Evolutionary conservation across 2,329 filamentous ascomycete genomes (phyloP).

Genomic region (Coniochaeta sp.): DNA sequence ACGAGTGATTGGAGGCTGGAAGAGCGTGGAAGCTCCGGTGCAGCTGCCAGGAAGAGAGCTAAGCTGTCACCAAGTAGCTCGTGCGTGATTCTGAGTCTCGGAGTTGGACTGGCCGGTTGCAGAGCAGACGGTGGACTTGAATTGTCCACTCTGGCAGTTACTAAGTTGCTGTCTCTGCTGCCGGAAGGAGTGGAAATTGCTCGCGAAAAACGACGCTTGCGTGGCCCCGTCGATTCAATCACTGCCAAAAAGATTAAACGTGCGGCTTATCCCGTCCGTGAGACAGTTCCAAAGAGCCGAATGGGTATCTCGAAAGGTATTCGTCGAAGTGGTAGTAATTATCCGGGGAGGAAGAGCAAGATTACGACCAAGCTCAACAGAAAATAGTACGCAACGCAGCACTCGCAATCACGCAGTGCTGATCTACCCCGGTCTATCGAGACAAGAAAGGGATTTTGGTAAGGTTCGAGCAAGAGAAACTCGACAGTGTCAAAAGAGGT

Average conservation of each 20-base stretch:
- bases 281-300: neutral
- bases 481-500: neutral
- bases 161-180: neutral
- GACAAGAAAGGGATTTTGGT: neutral
- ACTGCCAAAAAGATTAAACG: neutral
- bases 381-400: neutral
- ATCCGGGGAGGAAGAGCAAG: neutral
- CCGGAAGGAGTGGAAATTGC: neutral
- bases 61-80: neutral
- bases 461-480: neutral
- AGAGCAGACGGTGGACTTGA: no score
- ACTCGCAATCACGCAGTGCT: neutral
- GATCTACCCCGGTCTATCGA: neutral
- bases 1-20: neutral
- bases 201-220: neutral
- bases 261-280: neutral
- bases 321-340: neutral
- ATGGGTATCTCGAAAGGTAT: neutral
- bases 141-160: no score
- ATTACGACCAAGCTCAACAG: slow-evolving; percentile 1
- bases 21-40: neutral
- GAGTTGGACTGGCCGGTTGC: neutral
- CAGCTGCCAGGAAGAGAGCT: neutral
- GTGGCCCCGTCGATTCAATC: neutral
- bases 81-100: neutral